These are phyloP conservation scores for Citeromyces hawaiiensis DNA, from an alignment of 1,139 yeast genomes.

Conservation along the genomic window DNA sequence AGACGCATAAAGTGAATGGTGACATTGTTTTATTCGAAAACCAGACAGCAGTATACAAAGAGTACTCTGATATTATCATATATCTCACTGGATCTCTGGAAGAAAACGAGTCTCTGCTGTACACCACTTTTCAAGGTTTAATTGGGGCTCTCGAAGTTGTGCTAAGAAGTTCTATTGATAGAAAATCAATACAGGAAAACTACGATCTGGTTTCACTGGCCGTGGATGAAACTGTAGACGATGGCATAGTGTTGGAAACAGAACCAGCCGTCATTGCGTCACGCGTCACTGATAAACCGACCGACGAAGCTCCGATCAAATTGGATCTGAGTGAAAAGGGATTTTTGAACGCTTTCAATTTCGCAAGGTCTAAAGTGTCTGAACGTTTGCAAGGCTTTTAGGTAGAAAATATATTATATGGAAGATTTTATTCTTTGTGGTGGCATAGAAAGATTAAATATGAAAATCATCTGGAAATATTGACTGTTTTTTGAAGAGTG, in stretches of 20 bases:
- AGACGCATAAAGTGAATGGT: conserved; percentile 68
- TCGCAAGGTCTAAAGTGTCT: conserved; percentile 77
- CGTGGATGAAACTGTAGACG: conserved; percentile 85
- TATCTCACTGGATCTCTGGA: conserved; percentile 59
- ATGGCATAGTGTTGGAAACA: conserved; percentile 82
- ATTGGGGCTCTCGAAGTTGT: conserved; percentile 72
- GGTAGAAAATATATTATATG: conserved; percentile 1
- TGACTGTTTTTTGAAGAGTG: no score
- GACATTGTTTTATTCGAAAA: conserved; percentile 75
- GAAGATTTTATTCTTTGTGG: no score
- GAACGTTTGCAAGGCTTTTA: conserved; percentile 70
- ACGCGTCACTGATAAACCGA: conserved; percentile 78
- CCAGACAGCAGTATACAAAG: conserved; percentile 73
- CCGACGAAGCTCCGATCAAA: conserved; percentile 45
- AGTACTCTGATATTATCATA: conserved; percentile 58
- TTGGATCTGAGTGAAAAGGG: conserved; percentile 85
- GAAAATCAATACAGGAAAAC: conserved; percentile 63
- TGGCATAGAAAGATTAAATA: no score
- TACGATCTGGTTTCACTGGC: conserved; percentile 81
- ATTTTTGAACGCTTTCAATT: conserved; percentile 73
- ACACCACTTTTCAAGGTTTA: conserved; percentile 65
- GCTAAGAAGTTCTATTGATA: conserved; percentile 66
- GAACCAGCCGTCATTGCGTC: conserved; percentile 81
- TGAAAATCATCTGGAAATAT: no score
- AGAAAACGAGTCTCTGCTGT: conserved; percentile 80